Evolutionary conservation across 2,329 filamentous ascomycete genomes (phyloP).

Genomic region (Aphanocladium album): DNA sequence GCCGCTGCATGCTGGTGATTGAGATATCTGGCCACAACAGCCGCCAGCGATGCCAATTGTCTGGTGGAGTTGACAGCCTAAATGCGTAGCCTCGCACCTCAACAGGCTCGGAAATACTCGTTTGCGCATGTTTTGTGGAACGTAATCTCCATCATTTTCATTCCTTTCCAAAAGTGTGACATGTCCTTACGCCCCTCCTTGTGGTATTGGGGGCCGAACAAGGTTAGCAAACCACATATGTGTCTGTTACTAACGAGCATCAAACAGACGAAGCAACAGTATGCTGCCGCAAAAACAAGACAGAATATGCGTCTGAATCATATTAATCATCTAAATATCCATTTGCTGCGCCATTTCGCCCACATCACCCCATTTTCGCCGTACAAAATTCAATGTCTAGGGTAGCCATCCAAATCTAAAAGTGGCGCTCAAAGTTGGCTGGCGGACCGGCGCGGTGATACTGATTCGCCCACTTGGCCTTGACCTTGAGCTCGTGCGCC

Average conservation of each 20-base stretch:
- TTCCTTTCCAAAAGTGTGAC: background rate
- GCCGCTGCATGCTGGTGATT: background rate
- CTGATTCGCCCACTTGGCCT: conserved; percentile 69
- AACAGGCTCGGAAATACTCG: background rate
- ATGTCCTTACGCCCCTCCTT: background rate
- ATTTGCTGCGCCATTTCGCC: background rate
- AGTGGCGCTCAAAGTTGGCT: background rate
- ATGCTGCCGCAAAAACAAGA: background rate
- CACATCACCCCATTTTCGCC: background rate
- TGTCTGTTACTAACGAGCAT: no score
- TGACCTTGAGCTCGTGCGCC: conserved; percentile 66
- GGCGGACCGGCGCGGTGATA: conserved; percentile 37
- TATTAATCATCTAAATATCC: background rate
- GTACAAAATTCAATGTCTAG: background rate
- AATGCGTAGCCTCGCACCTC: background rate
- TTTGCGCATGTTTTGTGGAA: background rate
- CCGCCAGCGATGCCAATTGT: background rate
- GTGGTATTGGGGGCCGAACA: background rate
- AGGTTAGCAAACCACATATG: background rate
- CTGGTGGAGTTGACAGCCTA: background rate
- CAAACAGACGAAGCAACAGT: background rate
- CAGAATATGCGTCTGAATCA: background rate
- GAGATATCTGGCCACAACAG: conserved; percentile 1
- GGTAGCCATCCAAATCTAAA: background rate
- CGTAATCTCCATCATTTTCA: background rate